phyloP scores from a whole-genome alignment of 768 basidiomycete species.

The Russula emetica region DNA sequence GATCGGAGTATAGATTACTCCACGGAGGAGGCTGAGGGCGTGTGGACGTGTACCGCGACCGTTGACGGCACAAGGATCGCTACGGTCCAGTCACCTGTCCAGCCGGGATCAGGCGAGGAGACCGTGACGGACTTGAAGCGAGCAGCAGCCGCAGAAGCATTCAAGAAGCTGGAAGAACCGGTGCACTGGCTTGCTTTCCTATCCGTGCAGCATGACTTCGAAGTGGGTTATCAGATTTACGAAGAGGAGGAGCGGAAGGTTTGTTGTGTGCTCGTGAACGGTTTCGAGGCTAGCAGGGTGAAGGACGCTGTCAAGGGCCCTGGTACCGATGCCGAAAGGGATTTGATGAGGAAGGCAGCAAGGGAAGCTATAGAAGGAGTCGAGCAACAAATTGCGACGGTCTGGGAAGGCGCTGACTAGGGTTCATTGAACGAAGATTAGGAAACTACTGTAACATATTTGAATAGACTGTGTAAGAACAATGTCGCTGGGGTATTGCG shows the following conservation, averaged over 20 bases:
- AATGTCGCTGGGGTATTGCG: too few species aligned
- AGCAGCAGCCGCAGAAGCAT: slow-evolving; percentile 58
- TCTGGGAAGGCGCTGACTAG: neutral
- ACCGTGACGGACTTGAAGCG: slow-evolving; percentile 38
- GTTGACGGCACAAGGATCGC: slow-evolving; percentile 49
- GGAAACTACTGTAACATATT: too few species aligned
- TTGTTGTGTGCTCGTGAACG: slow-evolving; percentile 15
- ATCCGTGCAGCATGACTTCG: slow-evolving; percentile 10
- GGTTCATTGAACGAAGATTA: neutral
- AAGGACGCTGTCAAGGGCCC: neutral
- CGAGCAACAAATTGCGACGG: neutral
- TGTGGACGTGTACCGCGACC: slow-evolving; percentile 44
- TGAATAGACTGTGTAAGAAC: too few species aligned
- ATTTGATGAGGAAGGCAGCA: slow-evolving; percentile 13
- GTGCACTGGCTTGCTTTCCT: slow-evolving; percentile 24
- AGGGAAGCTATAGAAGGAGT: slow-evolving; percentile 13
- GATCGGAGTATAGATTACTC: slow-evolving; percentile 38
- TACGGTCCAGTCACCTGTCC: slow-evolving; percentile 45
- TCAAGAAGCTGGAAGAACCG: slow-evolving; percentile 37
- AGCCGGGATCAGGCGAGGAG: slow-evolving; percentile 45
- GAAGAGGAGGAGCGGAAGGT: slow-evolving; percentile 21
- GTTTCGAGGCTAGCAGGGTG: slow-evolving; percentile 2
- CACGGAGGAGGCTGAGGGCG: slow-evolving; percentile 43
- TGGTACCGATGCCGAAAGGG: neutral
- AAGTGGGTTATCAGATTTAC: slow-evolving; percentile 16